phyloP scores from a whole-genome alignment of 805 yeast genomes.

The Zygoascus flipseniorum region DNA sequence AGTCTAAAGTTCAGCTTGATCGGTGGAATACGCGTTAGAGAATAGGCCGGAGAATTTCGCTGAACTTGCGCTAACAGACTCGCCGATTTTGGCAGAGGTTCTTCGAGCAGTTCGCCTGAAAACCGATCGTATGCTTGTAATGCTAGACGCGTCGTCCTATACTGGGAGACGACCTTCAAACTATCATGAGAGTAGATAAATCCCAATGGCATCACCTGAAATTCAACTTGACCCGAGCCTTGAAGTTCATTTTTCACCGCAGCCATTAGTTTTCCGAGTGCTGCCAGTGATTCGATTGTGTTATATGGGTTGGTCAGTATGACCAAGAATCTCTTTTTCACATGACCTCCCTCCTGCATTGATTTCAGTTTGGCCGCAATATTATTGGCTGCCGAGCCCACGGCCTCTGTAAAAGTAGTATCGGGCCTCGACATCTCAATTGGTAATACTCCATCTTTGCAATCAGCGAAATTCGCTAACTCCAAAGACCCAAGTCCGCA shows the following conservation, averaged over 20 bases:
- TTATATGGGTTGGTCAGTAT: slow-evolving; percentile 17
- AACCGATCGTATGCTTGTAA: slow-evolving; percentile 22
- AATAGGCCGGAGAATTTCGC: slow-evolving; percentile 23
- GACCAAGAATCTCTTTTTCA: slow-evolving; percentile 8
- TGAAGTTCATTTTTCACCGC: slow-evolving; percentile 15
- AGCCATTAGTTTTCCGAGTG: slow-evolving; percentile 13
- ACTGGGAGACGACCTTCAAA: slow-evolving; percentile 23
- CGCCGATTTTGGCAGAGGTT: neutral
- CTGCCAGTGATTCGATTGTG: slow-evolving; percentile 1
- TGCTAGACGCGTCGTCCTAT: slow-evolving; percentile 20
- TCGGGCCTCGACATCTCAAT: neutral
- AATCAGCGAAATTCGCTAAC: slow-evolving; percentile 9
- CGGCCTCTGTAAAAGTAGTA: neutral
- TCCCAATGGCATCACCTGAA: slow-evolving; percentile 15
- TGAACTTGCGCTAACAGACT: neutral
- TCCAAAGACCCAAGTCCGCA: slow-evolving; percentile 27
- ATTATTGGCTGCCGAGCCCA: neutral
- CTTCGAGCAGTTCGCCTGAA: neutral
- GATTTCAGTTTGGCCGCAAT: neutral
- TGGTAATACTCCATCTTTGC: slow-evolving; percentile 9
- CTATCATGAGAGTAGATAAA: slow-evolving; percentile 21
- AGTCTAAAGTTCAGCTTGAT: slow-evolving; percentile 22
- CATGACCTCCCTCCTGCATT: neutral
- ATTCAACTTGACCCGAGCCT: slow-evolving; percentile 12
- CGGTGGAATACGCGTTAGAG: slow-evolving; percentile 29